phyloP scores from a whole-genome alignment of 2,329 filamentous ascomycete species.

The Uncinocarpus reesii region DNA sequence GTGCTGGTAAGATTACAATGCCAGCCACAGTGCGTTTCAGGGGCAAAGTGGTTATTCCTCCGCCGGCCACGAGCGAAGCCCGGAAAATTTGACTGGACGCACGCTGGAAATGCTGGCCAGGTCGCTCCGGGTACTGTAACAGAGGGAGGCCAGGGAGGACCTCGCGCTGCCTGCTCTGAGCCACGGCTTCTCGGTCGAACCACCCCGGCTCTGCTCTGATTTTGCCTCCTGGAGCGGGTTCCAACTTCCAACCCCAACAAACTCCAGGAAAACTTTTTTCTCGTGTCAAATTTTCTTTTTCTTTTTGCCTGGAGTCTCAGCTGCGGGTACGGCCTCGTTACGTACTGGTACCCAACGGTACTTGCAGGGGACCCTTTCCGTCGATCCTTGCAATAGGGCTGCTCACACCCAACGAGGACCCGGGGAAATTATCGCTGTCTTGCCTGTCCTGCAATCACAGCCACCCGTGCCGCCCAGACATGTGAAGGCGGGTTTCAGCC shows the following conservation, averaged over 20 bases:
- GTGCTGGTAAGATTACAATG: not conserved
- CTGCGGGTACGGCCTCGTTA: not conserved
- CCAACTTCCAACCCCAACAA: not conserved
- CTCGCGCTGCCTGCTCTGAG: not conserved
- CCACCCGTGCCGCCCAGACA: not conserved
- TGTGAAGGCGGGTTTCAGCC: conserved; percentile 4
- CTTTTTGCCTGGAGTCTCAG: not conserved
- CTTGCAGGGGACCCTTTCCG: conserved; percentile 1
- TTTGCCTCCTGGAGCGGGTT: not conserved
- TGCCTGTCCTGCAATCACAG: not conserved
- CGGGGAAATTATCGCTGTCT: conserved; percentile 2
- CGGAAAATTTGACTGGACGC: conserved; percentile 5
- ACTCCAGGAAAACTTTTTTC: not conserved
- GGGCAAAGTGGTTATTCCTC: not conserved
- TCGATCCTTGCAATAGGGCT: conserved; percentile 4
- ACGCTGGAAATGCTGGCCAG: no score
- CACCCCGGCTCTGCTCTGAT: not conserved
- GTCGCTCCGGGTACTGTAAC: no score
- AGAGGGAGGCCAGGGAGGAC: not conserved
- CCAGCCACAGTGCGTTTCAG: not conserved
- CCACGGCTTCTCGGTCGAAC: not conserved
- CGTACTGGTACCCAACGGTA: not conserved
- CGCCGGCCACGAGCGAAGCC: not conserved
- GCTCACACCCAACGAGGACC: not conserved
- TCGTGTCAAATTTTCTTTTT: not conserved